Evolutionary conservation across 2,329 filamentous ascomycete genomes (phyloP).

Genomic region (Penicillium sp.): DNA sequence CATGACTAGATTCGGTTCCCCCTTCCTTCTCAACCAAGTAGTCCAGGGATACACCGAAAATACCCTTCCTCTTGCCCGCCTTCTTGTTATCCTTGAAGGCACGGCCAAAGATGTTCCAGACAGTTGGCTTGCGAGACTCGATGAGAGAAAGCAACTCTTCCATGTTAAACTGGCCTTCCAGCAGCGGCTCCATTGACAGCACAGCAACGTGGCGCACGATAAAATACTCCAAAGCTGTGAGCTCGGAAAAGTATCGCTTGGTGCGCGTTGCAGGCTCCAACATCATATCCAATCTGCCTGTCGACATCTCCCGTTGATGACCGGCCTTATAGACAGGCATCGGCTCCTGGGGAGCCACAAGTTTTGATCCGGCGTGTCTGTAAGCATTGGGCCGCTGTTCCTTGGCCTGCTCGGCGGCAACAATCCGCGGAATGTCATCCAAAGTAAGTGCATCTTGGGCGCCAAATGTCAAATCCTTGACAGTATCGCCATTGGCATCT

Average conservation of each 20-base stretch:
- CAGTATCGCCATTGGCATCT: constrained; percentile 66
- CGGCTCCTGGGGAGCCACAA: constrained; percentile 57
- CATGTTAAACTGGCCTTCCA: constrained; percentile 87
- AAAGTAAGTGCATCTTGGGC: constrained; percentile 88
- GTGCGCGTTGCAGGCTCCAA: constrained; percentile 57
- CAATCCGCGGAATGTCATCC: constrained; percentile 94
- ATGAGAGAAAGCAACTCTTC: constrained; percentile 92
- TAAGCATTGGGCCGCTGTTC: constrained; percentile 83
- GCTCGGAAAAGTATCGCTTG: constrained; percentile 91
- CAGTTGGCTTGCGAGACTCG: constrained; percentile 87
- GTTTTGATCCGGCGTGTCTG: constrained; percentile 70
- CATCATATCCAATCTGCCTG: constrained; percentile 48
- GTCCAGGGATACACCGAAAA: constrained; percentile 88
- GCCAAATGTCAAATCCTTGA: constrained; percentile 81
- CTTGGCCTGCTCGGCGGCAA: constrained; percentile 90
- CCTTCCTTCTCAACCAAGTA: constrained; percentile 80
- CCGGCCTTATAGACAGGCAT: constrained; percentile 68
- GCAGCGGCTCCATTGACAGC: constrained; percentile 86
- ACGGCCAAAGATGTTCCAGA: constrained; percentile 98
- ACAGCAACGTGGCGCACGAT: constrained; percentile 95
- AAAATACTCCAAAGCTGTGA: constrained; percentile 94
- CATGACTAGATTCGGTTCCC: constrained; percentile 95
- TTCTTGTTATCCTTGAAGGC: constrained; percentile 78
- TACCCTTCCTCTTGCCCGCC: constrained; percentile 82
- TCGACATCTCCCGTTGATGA: constrained; percentile 66